A percentile compares a stretch with the other conserved stretches of the same genome.
Conservation (phyloP, 2,329 filamentous ascomycete species). For the Cercospora sp. region DNA sequence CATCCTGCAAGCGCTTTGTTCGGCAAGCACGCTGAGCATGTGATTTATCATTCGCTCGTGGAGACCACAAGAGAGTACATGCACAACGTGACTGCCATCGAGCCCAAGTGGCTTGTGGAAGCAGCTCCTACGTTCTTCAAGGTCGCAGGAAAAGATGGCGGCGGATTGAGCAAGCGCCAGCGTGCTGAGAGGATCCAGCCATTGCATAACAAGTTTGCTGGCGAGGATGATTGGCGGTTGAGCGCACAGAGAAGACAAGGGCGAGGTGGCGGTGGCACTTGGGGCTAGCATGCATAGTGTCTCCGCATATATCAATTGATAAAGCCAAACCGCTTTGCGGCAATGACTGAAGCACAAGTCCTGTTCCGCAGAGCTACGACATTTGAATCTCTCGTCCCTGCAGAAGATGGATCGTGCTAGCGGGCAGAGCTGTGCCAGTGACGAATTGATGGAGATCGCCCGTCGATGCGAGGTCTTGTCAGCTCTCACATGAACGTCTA, state of each 20-base stretch:
- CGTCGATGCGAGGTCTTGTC: neutral
- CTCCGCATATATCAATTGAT: neutral
- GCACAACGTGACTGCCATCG: slow-evolving; percentile 89
- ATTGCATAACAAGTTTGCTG: slow-evolving; percentile 86
- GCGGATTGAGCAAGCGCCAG: slow-evolving; percentile 77
- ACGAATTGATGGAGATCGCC: neutral
- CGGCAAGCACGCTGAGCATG: slow-evolving; percentile 93
- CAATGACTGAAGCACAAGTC: neutral
- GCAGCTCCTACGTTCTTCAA: slow-evolving; percentile 99
- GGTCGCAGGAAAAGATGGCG: slow-evolving; percentile 79
- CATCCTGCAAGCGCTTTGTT: slow-evolving; percentile 91
- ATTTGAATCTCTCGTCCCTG: neutral
- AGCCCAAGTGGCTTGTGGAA: slow-evolving; percentile 91
- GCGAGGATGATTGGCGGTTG: slow-evolving; percentile 92
- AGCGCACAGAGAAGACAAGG: slow-evolving; percentile 84
- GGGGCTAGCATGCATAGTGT: slow-evolving; percentile 60
- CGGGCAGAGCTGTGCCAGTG: neutral
- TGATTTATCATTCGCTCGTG: slow-evolving; percentile 88
- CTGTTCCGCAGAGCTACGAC: neutral
- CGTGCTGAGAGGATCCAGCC: slow-evolving; percentile 94
- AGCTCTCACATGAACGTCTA: neutral
- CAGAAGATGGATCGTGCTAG: neutral
- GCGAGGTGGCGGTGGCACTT: slow-evolving; percentile 86
- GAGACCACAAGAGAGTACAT: slow-evolving; percentile 98
- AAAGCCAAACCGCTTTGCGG: neutral